Percentiles rank a stretch among this genome's conserved stretches.
These are phyloP conservation scores for Hibiscus mutabilis DNA, from an alignment of 345 rosid species.

Conservation along the genomic window DNA sequence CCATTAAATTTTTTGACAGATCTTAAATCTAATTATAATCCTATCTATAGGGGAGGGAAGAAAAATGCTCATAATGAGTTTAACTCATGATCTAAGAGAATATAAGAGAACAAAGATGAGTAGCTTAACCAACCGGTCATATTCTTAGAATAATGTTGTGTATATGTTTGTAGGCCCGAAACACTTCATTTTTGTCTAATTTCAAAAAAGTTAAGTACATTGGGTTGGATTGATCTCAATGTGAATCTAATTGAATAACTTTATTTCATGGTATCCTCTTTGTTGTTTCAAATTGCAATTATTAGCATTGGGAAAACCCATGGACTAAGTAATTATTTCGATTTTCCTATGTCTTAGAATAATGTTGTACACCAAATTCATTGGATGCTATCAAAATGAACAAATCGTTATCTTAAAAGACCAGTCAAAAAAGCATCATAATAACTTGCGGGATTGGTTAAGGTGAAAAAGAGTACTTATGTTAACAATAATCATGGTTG, in stretches of 20 bases:
- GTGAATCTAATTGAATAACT: constrained; percentile 26
- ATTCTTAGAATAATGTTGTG: no score
- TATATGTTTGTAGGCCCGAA: constrained; percentile 12
- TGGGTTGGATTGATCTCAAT: constrained; percentile 9
- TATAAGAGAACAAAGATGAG: no score
- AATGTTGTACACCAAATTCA: background rate
- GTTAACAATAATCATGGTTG: constrained; percentile 18
- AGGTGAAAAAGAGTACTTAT: background rate
- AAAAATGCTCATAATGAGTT: no score
- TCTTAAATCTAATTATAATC: no score
- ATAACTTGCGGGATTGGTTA: constrained; percentile 5
- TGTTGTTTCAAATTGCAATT: constrained; percentile 11
- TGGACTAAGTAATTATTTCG: constrained; percentile 7
- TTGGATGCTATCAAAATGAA: constrained; percentile 21
- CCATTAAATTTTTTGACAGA: no score
- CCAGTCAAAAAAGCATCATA: constrained; percentile 23
- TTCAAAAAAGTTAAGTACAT: constrained; percentile 24
- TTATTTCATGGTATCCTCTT: constrained; percentile 16
- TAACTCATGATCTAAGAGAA: no score
- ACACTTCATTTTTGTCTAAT: constrained; percentile 16
- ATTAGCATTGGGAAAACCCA: constrained; percentile 9
- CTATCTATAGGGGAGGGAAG: no score
- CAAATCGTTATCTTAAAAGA: constrained; percentile 4
- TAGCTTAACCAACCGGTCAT: no score
- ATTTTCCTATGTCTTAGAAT: background rate